Percentiles rank a stretch among this genome's conserved stretches.
phyloP scores from a whole-genome alignment of 192 early-diverging fungal genomes.

The Coemansia sp. region DNA sequence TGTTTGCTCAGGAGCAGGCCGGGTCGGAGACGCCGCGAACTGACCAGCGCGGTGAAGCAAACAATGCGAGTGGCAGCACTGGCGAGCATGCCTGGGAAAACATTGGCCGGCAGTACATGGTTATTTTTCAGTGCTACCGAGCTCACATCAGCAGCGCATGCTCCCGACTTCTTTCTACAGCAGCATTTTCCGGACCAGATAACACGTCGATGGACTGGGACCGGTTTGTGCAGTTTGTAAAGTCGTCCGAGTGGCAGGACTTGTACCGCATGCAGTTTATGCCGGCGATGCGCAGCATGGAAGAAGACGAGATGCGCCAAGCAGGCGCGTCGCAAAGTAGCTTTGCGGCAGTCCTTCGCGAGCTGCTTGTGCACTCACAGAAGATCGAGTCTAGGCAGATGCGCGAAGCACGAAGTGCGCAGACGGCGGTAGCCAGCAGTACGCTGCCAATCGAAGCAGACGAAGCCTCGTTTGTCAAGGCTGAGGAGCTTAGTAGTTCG shows the following conservation, averaged over 20 bases:
- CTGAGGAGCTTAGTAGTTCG: background rate
- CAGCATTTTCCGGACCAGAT: background rate
- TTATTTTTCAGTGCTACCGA: slow-evolving; percentile 26
- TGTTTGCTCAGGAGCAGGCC: slow-evolving; percentile 37
- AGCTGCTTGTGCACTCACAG: slow-evolving; percentile 19
- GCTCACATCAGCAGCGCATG: background rate
- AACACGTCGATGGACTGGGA: background rate
- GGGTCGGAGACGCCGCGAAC: background rate
- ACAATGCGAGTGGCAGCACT: background rate
- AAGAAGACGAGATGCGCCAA: slow-evolving; percentile 35
- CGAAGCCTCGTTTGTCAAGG: slow-evolving; percentile 17
- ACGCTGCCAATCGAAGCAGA: slow-evolving; percentile 32
- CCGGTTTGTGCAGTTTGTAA: slow-evolving; percentile 11
- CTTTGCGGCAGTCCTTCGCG: slow-evolving; percentile 24
- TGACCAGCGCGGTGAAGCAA: background rate
- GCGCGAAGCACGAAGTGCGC: slow-evolving; percentile 21
- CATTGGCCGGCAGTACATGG: slow-evolving; percentile 25
- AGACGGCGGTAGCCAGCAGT: slow-evolving; percentile 24
- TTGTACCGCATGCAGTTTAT: slow-evolving; percentile 32
- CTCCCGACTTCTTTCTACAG: slow-evolving; percentile 1
- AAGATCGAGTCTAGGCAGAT: slow-evolving; percentile 14
- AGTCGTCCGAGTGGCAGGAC: slow-evolving; percentile 28
- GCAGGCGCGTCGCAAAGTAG: slow-evolving; percentile 11
- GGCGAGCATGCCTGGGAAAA: slow-evolving; percentile 2
- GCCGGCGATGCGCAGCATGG: slow-evolving; percentile 37